Evolutionary conservation across 371 early-diverging fungal genomes (phyloP), one percentile per base, ranked within the genome.

Genomic region (Actinomortierella wolfii): DNA sequence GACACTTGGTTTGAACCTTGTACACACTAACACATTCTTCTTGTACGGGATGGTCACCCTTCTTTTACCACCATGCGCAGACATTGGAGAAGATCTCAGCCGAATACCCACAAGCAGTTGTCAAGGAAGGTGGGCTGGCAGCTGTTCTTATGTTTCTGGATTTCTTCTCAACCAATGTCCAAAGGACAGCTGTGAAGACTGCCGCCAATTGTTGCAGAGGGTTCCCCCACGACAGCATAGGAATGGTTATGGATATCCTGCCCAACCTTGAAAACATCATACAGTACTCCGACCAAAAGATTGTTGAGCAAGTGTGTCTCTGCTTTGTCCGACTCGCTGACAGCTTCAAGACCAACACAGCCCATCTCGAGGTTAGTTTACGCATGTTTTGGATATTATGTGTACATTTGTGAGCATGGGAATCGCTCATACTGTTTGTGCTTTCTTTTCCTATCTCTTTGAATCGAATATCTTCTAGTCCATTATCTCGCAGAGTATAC

Each of bases 101-200:
- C 2, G 94, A 93, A 40, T 84, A 89, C 40, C 89, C 93, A 0
- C 79, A 80, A 21, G 83, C 88, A 2, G 86, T 97, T 14, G 81
- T 93, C 14, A 83, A 86, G 23, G 92, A 89, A 42, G 92, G 89
- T 21, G 96, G 95, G 8, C 65, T 96, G 42, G 64, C 83, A 0
- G 93, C 94, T 0, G 81, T 84, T 1, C 78, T 97, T n/a, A 87
- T 88, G 84, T 96, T 87, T 57, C 78, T 97, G 18, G 97, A 97
- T 59, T 97, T 97, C 67, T 96, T 95, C 63, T 82, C 91, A 26
- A 82, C 92, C 8, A 89, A 89, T 61, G 92, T 91, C 4, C 97
- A 97, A 75, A 83, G 94, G 23, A 89, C 88, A 0, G 94, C 94
- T 3, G 78, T 95, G 26, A 83, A 84, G 15, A 92, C 90, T 1